phyloP scores from a whole-genome alignment of 805 yeast species.

The Candida ovalis region DNA sequence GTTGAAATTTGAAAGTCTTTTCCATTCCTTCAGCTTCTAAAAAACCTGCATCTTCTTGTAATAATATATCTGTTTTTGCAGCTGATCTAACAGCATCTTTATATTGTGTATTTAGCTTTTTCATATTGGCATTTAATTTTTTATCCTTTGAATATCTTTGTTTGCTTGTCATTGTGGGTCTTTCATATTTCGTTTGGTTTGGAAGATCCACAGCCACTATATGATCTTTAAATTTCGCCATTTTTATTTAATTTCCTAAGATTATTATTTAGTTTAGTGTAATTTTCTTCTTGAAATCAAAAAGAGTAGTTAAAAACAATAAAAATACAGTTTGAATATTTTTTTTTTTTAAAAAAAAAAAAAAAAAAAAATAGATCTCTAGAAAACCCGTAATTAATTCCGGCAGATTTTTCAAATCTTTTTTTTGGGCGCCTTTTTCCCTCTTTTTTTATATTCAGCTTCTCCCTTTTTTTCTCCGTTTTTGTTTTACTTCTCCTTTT shows the following conservation, averaged over 20 bases:
- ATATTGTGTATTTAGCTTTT: slow-evolving; percentile 65
- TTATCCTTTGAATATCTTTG: slow-evolving; percentile 47
- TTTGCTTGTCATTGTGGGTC: slow-evolving; percentile 15
- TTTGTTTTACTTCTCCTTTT: background rate
- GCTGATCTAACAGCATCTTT: slow-evolving; percentile 79
- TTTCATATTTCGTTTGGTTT: slow-evolving; percentile 10
- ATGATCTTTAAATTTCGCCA: background rate
- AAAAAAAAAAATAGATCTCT: no score
- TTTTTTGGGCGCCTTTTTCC: background rate
- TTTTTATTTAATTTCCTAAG: background rate
- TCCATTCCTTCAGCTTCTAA: slow-evolving; percentile 96
- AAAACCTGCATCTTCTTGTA: slow-evolving; percentile 81
- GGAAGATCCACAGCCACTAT: slow-evolving; percentile 5
- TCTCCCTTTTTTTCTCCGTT: no score
- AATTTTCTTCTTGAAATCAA: no score
- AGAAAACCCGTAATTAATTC: background rate
- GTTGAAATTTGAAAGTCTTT: slow-evolving; percentile 80
- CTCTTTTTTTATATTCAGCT: background rate
- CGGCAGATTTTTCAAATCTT: background rate
- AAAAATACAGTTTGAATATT: no score
- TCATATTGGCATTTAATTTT: slow-evolving; percentile 61
- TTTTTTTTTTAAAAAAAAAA: no score
- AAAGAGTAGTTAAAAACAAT: background rate
- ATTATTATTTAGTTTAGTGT: no score
- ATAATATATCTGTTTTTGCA: slow-evolving; percentile 77